Evolutionary conservation across 2,329 filamentous ascomycete genomes (phyloP), one percentile per base, ranked within the genome.

Genomic region (Sarocladium kiliense): DNA sequence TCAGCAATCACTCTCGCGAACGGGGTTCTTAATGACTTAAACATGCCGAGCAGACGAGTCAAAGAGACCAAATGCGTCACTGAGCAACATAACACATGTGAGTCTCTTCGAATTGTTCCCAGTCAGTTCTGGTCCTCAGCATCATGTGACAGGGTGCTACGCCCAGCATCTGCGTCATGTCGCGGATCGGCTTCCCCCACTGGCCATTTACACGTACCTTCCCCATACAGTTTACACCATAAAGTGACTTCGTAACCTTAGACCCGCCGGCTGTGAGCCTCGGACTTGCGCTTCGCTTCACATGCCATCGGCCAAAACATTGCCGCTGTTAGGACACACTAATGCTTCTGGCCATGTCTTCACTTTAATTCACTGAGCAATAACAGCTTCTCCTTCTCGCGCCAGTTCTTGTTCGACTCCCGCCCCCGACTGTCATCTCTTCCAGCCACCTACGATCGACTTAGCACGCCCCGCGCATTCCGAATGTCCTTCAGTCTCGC

Each of bases 201-300:
- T 6, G 18, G n/a, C 10, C 37, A 7, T 11, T 11, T 23, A 10
- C n/a, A 25, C 7, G 44, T 49, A 27, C 23, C 44, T 49, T 25
- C 23, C 6, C 23, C 44, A 30, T 19, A 27, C 6, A 19, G 11
- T n/a, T 23, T 19, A 9, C 23, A 10, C 23, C 26, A 49, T 30
- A 32, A 12, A 36, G 47, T 51, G 47, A 51, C 47, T 25, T 32
- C 23, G 10, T 10, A 18, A n/a, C 6, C 23, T 18, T 9, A 51
- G 47, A 51, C 47, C 47, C 47, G 47, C 47, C 18, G 11, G 12
- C n/a, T 34, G 14, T 36, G n/a, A 51, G 30, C 47, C 47, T 51
- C 47, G 47, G 47, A 27, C 47, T 5, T 51, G 18, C 27, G 47
- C 27, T 21, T 32, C 27, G 47, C 47, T 51, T 51, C 47, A 51